Percentiles rank a stretch among this genome's conserved stretches.
These are phyloP conservation scores for Gremmenia infestans DNA, from an alignment of 2,329 filamentous ascomycete species.

Conservation along the genomic window DNA sequence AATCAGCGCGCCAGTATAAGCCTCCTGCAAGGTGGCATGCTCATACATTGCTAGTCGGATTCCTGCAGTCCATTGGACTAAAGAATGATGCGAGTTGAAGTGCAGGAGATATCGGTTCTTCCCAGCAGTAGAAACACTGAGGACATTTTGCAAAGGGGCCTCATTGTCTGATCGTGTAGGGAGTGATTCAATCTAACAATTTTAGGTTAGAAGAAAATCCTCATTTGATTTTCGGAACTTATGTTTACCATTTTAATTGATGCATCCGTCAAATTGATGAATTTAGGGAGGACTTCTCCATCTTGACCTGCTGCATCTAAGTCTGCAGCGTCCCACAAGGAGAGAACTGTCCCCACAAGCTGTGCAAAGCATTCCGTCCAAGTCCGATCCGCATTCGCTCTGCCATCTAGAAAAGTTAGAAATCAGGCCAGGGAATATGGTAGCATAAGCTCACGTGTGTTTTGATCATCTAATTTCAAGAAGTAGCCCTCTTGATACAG, in stretches of 20 bases:
- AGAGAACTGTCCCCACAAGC: slow-evolving; percentile 89
- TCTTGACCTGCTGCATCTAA: slow-evolving; percentile 82
- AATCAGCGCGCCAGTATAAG: slow-evolving; percentile 92
- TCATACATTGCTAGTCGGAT: slow-evolving; percentile 94
- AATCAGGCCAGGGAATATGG: slow-evolving; percentile 4
- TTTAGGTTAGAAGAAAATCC: slow-evolving; percentile 17
- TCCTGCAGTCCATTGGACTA: slow-evolving; percentile 92
- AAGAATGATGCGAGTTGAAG: slow-evolving; percentile 89
- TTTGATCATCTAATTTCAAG: slow-evolving; percentile 90
- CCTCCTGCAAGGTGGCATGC: slow-evolving; percentile 87
- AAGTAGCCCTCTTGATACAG: slow-evolving; percentile 98
- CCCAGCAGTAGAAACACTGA: slow-evolving; percentile 92
- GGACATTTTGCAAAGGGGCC: slow-evolving; percentile 84
- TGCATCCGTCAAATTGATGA: slow-evolving; percentile 95
- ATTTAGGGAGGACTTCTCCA: slow-evolving; percentile 81
- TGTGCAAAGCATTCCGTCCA: slow-evolving; percentile 98
- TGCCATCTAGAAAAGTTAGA: slow-evolving; percentile 61
- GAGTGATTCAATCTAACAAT: slow-evolving; percentile 72
- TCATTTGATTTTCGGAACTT: neutral
- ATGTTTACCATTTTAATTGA: slow-evolving; percentile 93
- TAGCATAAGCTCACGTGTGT: slow-evolving; percentile 63
- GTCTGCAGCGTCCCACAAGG: slow-evolving; percentile 90
- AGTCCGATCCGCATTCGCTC: slow-evolving; percentile 76
- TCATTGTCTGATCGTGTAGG: slow-evolving; percentile 74
- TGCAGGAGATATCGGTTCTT: slow-evolving; percentile 93